These are phyloP conservation scores for Apostasia shenzhenica DNA, from an alignment of 106 monocot genomes.

Conservation along the genomic window DNA sequence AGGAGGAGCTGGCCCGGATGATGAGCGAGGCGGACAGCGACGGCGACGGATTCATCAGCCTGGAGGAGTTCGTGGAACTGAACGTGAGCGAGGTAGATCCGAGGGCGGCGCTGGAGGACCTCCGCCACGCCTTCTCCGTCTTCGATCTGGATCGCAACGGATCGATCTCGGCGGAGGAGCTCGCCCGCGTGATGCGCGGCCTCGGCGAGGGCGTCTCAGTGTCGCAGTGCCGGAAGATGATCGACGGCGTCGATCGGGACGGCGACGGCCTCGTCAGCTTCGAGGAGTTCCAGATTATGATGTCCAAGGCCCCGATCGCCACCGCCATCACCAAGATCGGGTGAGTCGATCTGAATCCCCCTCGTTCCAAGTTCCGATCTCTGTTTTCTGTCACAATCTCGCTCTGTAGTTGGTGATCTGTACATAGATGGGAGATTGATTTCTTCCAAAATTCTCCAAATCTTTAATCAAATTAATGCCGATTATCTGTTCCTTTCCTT, in stretches of 20 bases:
- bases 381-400: no score
- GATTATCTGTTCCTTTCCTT: no score
- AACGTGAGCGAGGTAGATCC: slow-evolving; percentile 17
- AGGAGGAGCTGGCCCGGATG: slow-evolving; percentile 36
- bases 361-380: no score
- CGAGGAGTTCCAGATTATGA: slow-evolving; percentile 62
- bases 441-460: no score
- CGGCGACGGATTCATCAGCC: slow-evolving; percentile 49
- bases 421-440: no score
- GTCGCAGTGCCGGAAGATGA: slow-evolving; percentile 48
- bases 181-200: slow-evolving; percentile 36
- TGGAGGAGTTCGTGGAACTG: slow-evolving; percentile 39
- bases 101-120: slow-evolving; percentile 30
- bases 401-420: no score
- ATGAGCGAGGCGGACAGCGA: slow-evolving; percentile 48
- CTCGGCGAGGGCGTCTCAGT: slow-evolving; percentile 37
- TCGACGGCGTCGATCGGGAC: slow-evolving; percentile 49
- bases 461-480: no score
- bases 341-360: background rate
- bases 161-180: slow-evolving; percentile 52
- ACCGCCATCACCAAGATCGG: slow-evolving; percentile 1
- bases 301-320: slow-evolving; percentile 11
- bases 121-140: slow-evolving; percentile 44
- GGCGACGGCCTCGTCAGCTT: slow-evolving; percentile 57
- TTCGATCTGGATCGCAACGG: slow-evolving; percentile 52